These are phyloP conservation scores for Lipomyces sp. DNA, from an alignment of 805 yeast genomes.

Conservation along the genomic window DNA sequence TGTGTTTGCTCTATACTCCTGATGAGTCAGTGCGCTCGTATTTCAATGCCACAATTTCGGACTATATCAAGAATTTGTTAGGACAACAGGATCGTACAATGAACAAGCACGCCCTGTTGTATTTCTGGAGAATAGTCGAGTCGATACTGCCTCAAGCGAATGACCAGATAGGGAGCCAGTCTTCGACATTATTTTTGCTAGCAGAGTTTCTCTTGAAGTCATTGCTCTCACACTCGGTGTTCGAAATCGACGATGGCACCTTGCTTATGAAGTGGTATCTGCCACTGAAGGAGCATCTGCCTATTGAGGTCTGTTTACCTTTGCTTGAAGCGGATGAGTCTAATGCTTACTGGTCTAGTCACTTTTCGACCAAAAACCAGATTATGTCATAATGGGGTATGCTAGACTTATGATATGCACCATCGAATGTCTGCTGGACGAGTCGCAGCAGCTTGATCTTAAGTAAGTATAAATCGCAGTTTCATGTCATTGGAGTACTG, in stretches of 20 bases:
- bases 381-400: constrained; percentile 21
- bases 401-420: constrained; percentile 14
- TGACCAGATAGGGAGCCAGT: neutral
- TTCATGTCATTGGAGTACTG: neutral
- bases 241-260: constrained; percentile 12
- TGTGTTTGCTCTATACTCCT: constrained; percentile 10
- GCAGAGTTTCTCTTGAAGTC: constrained; percentile 16
- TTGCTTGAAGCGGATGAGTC: neutral
- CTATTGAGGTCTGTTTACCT: constrained; percentile 9
- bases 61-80: constrained; percentile 5
- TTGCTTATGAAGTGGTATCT: constrained; percentile 10
- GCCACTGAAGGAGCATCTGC: constrained; percentile 2
- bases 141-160: constrained; percentile 15
- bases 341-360: constrained; percentile 7
- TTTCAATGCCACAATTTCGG: constrained; percentile 13
- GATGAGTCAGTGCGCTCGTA: constrained; percentile 17
- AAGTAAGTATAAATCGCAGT: neutral
- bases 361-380: constrained; percentile 3
- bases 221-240: neutral
- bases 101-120: constrained; percentile 5
- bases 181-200: constrained; percentile 15
- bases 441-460: neutral
- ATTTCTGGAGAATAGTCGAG: constrained; percentile 20
- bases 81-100: neutral
- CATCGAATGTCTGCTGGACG: constrained; percentile 12